Evolutionary conservation across 257 asterid genomes (phyloP), one percentile per base, ranked within the genome.

Genomic region (Penstemon newberryi): DNA sequence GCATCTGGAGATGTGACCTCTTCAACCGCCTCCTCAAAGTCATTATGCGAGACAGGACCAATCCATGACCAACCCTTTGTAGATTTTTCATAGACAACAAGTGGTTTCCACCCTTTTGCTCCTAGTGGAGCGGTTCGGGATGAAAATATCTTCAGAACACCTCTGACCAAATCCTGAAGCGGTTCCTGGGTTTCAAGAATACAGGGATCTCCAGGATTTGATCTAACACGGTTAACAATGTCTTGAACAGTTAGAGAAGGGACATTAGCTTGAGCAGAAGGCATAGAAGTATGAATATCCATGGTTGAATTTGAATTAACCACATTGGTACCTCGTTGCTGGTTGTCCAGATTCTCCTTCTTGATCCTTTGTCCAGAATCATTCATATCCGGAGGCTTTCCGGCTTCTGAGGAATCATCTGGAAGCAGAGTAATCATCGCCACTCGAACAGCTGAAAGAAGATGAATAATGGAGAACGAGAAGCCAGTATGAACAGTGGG

Each of bases 71-170:
- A 94, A 73, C 91, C 79, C 82, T 89, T 94, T 52, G 79, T 70
- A 37, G 90, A 64, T 74, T 85, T 94, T 75, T 91, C 95, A 76
- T 87, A 94, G 41, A 83, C 86, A 39, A 86, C 96, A 60, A 91
- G 96, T 12, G 96, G 82, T 80, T 94, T 94, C 99, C 99, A 94
- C 68, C 96, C 99, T 83, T 94, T 94, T 51, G 99, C 99, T 61
- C 98, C 99, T 33, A 89, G 80, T 44, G 99, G 99, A 38, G 99
- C 96, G 51, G 96, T 94, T 83, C 82, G 84, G 50, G 98, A 94
- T 49, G 94, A 83, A 65, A 91, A 85, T 70, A 94, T 87, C 77
- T 91, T 94, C 50, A 94, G 79, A 67, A 94, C 99, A 49, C 99
- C 99, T 80, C 99, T 89, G 70, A 91, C 70, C 80, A 94, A 79